Percentiles rank a stretch among this genome's conserved stretches.
Conservation (phyloP, 2,329 filamentous ascomycete species). For the Beauveria caledonica region DNA sequence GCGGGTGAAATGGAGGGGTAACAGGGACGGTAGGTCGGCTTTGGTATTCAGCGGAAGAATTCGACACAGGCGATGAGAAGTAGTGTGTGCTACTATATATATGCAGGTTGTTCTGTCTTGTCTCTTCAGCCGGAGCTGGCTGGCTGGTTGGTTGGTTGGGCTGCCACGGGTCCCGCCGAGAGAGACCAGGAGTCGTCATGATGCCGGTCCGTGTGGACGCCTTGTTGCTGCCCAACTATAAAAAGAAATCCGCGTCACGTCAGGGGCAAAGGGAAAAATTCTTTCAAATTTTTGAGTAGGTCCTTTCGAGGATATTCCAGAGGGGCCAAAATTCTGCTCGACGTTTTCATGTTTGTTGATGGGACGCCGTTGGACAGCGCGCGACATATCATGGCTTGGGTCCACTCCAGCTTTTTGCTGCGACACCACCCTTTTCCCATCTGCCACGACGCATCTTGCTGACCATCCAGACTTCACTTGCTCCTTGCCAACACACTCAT, state of each 20-base stretch:
- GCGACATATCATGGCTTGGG: background rate
- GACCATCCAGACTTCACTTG: background rate
- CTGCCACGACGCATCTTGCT: background rate
- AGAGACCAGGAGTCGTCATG: background rate
- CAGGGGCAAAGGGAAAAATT: background rate
- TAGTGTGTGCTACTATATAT: conserved; percentile 9
- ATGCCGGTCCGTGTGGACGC: background rate
- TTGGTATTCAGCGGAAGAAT: background rate
- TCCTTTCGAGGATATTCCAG: background rate
- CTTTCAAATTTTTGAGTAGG: too few species aligned
- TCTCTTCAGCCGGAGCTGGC: background rate
- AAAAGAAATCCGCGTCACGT: background rate
- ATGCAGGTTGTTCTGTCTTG: conserved; percentile 1
- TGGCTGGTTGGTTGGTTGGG: conserved; percentile 1
- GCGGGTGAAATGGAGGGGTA: conserved; percentile 2
- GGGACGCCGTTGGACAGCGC: conserved; percentile 1
- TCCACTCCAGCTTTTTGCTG: background rate
- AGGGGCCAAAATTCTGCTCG: background rate
- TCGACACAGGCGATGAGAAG: background rate
- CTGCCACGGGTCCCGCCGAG: background rate
- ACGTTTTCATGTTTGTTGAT: background rate
- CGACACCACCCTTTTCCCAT: background rate
- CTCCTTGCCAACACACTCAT: background rate
- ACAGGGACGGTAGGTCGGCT: background rate
- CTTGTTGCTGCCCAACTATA: conserved; percentile 10